Conservation (phyloP, 228 moss, liverwort and hornwort genomes). For the Sphagnum fallax region DNA sequence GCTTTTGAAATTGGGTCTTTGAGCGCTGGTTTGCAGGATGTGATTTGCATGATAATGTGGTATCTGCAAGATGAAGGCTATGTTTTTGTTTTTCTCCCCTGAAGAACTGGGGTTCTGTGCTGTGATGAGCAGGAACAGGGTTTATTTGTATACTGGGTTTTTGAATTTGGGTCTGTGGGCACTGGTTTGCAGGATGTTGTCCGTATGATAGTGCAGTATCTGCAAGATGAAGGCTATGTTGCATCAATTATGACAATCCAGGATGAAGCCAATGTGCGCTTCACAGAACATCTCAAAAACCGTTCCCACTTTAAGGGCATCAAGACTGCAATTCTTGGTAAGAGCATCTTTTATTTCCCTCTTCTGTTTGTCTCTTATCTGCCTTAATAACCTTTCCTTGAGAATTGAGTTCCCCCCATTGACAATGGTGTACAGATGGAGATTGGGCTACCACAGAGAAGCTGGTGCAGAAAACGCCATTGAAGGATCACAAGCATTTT, state of each 20-base stretch:
- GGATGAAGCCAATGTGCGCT: conserved; percentile 81
- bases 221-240: conserved; percentile 82
- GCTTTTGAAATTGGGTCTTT: no score
- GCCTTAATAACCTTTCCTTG: background rate
- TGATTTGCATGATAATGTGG: no score
- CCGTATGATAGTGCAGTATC: conserved; percentile 91
- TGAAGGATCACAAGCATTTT: conserved; percentile 86
- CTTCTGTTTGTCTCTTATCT: background rate
- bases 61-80: no score
- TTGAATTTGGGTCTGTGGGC: no score
- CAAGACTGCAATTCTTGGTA: conserved; percentile 77
- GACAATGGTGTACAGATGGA: conserved; percentile 40
- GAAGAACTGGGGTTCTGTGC: no score
- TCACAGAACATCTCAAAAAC: conserved; percentile 65
- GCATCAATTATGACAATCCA: conserved; percentile 90
- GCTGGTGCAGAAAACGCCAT: conserved; percentile 76
- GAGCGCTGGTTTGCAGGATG: no score
- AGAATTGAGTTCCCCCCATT: background rate
- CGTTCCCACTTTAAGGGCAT: conserved; percentile 91
- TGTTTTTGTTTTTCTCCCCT: no score
- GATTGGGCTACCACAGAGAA: conserved; percentile 93
- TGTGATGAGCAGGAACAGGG: no score
- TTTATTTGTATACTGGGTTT: no score
- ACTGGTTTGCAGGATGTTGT: conserved; percentile 56
- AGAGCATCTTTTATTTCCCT: background rate